Base-by-base conservation (phyloP, 1,139 yeast genomes). In the Lodderomyces margitis region DNA sequence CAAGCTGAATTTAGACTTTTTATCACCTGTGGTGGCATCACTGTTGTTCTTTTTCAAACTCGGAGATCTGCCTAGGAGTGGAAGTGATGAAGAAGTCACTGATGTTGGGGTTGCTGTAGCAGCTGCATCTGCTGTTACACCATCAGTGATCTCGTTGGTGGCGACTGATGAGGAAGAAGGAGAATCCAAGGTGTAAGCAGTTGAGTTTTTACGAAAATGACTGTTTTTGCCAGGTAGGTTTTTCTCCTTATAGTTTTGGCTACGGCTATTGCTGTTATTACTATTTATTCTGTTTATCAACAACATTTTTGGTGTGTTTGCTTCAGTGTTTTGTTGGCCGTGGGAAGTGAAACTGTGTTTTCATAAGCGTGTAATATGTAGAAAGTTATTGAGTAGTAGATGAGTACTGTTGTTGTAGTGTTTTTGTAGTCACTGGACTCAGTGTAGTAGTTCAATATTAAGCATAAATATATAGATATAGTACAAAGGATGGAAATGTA, bases 251-350 rank as follows among this genome's bases (percentile, higher is more conserved):
- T 28, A 20, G 14, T n/a, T 41, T 6, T 14, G 23, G 19, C 19
- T 42, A 14, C 10, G 23, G 14, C 15, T 17, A 4, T 16, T 20
- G 14, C 28, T 25, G 23, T 17, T 37, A 32, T 19, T 30, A 15
- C 39, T 30, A 15, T 21, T 37, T 3, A 37, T 40, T 35, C 50
- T 38, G 35, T 45, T 43, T 15, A 46, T 35, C 20, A 46, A 43
- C 38, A 46, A 40, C 50, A 46, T 46, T 5, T 19, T 12, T 33
- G 8, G 16, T 19, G 23, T 10, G 5, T 32, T 16, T 16, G 23
- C 11, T 23, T 23, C 11, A 8, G 5, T 4, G 7, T 23, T 23
- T 23, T n/a, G n/a, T n/a, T n/a, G n/a, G n/a, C n/a, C n/a, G n/a
- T n/a, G 8, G 27, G 4, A 24, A 24, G 27, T 24, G 11, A 24